Evolutionary conservation across 371 early-diverging fungal species (phyloP).

Genomic region (Quaeritorhiza haematococci): DNA sequence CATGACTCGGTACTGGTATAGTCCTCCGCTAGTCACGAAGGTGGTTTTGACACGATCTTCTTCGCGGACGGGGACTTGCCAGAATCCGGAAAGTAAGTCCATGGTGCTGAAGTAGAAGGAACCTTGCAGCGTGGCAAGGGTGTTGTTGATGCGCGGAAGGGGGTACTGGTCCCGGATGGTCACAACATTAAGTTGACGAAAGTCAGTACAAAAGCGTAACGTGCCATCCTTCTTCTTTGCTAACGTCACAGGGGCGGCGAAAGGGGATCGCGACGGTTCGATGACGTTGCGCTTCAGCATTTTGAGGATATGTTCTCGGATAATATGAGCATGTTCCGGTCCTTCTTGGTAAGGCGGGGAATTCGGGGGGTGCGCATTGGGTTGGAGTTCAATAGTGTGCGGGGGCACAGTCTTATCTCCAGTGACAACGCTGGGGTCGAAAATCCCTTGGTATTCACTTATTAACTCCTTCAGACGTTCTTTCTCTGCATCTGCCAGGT

Average conservation of each 20-base stretch:
- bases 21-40: slow-evolving; percentile 28
- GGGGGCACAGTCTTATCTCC: no score
- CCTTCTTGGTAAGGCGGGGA: neutral
- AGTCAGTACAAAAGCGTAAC: no score
- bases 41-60: slow-evolving; percentile 21
- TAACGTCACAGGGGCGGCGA: no score
- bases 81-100: slow-evolving; percentile 12
- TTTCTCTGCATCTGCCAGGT: no score
- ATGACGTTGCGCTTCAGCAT: slow-evolving; percentile 11
- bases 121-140: neutral
- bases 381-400: no score
- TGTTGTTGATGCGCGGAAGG: slow-evolving; percentile 13
- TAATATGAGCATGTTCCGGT: neutral
- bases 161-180: no score
- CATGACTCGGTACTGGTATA: slow-evolving; percentile 40
- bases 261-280: slow-evolving; percentile 6
- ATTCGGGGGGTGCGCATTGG: no score
- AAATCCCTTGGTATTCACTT: no score
- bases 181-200: no score
- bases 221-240: no score
- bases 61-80: slow-evolving; percentile 13
- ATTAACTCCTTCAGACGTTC: no score
- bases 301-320: slow-evolving; percentile 8
- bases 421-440: no score
- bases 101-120: slow-evolving; percentile 1